A percentile compares a stretch with the other conserved stretches of the same genome.
Evolutionary conservation across 2,329 filamentous ascomycete species (phyloP).

Genomic region (Penicillium sp.): DNA sequence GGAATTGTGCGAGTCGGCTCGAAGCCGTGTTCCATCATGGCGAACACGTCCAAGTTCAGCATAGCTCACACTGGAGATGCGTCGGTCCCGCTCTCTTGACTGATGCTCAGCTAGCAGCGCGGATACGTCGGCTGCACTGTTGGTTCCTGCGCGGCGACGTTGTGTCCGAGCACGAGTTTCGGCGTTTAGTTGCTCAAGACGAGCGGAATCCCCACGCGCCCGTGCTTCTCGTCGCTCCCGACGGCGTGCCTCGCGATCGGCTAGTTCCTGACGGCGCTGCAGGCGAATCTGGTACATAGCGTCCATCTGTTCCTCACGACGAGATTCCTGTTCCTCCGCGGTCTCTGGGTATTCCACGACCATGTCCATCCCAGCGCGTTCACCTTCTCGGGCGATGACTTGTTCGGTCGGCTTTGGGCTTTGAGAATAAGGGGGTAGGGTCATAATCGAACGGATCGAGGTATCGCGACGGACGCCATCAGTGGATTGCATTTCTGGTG

Average conservation of each 20-base stretch:
- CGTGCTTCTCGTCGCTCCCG: conserved; percentile 69
- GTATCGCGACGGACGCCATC: conserved; percentile 71
- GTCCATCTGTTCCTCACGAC: conserved; percentile 89
- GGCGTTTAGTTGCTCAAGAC: conserved; percentile 64
- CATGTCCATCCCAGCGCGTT: conserved; percentile 85
- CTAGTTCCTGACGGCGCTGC: conserved; percentile 69
- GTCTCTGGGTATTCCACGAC: conserved; percentile 84
- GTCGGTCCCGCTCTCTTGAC: conserved; percentile 41
- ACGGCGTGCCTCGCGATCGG: conserved; percentile 74
- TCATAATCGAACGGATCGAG: conserved; percentile 90
- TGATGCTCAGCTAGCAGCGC: conserved; percentile 45
- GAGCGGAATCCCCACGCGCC: conserved; percentile 64
- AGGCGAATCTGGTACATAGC: conserved; percentile 84
- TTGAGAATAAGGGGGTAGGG: conserved; percentile 77
- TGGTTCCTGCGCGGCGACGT: conserved; percentile 32
- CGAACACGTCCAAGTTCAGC: conserved; percentile 47
- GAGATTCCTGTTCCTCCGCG: conserved; percentile 70
- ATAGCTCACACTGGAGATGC: conserved; percentile 49
- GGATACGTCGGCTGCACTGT: conserved; percentile 29
- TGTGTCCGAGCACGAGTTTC: conserved; percentile 45
- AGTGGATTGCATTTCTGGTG: conserved; percentile 28
- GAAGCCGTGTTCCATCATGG: conserved; percentile 49
- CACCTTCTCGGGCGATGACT: conserved; percentile 82
- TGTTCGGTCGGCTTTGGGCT: conserved; percentile 72
- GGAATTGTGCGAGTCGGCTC: conserved; percentile 40